These are phyloP conservation scores for Tremellales sp. DNA, from an alignment of 1,284 basidiomycete species.

Conservation along the genomic window DNA sequence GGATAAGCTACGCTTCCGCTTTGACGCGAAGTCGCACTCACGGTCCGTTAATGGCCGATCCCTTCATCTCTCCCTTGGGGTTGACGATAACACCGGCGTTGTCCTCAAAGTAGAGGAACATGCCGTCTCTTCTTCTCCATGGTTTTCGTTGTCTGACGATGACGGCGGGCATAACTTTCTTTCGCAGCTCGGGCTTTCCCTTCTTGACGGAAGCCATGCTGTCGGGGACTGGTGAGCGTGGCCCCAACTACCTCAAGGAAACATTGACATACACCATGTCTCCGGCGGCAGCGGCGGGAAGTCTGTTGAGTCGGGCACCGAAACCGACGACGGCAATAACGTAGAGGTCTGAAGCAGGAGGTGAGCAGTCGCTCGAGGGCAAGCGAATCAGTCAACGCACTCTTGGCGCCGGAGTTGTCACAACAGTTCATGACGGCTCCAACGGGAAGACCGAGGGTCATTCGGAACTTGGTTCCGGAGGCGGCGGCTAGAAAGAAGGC, in stretches of 20 bases:
- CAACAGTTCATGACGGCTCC: constrained; percentile 99
- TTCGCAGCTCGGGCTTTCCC: constrained; percentile 98
- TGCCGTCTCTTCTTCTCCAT: constrained; percentile 96
- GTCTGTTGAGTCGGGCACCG: constrained; percentile 94
- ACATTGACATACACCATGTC: too few relatives aligned
- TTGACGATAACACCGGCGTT: constrained; percentile 97
- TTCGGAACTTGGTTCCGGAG: constrained; percentile 92
- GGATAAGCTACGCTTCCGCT: constrained; percentile 78
- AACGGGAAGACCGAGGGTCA: constrained; percentile 91
- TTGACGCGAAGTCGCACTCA: constrained; percentile 57
- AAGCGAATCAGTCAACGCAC: constrained; percentile 25
- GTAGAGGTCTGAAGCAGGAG: constrained; percentile 42
- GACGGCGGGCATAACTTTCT: constrained; percentile 99
- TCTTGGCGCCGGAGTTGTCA: constrained; percentile 99
- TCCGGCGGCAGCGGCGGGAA: constrained; percentile 96
- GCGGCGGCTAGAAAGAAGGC: constrained; percentile 41
- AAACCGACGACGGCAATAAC: constrained; percentile 61
- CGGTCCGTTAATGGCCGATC: constrained; percentile 96
- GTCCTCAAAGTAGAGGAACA: constrained; percentile 98
- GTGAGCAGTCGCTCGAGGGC: background rate
- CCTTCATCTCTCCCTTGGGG: constrained; percentile 99
- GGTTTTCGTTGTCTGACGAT: constrained; percentile 97
- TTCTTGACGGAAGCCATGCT: constrained; percentile 99
- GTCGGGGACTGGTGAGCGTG: too few relatives aligned
- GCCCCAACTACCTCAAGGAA: too few relatives aligned